These are phyloP conservation scores for Claviceps sp. DNA, from an alignment of 2,329 filamentous ascomycete species.

Conservation along the genomic window DNA sequence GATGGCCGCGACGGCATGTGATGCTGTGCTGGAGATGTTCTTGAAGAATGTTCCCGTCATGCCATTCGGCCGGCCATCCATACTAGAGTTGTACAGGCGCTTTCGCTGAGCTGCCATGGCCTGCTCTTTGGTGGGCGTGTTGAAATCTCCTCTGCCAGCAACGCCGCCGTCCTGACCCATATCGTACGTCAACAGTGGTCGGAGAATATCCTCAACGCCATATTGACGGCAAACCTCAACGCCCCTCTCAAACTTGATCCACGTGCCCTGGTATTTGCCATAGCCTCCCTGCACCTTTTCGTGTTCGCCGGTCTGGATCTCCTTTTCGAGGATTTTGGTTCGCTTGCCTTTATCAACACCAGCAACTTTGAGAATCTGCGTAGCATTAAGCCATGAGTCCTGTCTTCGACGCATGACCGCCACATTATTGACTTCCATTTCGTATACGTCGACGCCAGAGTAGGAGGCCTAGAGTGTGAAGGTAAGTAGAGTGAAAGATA, in stretches of 20 bases:
- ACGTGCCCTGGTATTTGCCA: conserved; percentile 97
- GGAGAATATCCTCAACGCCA: conserved; percentile 62
- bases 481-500: not conserved
- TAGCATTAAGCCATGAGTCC: conserved; percentile 95
- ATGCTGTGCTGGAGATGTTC: conserved; percentile 88
- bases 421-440: conserved; percentile 91
- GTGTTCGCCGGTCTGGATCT: conserved; percentile 90
- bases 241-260: conserved; percentile 89
- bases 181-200: conserved; percentile 66
- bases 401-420: conserved; percentile 92
- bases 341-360: conserved; percentile 95
- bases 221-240: conserved; percentile 80
- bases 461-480: conserved; percentile 55
- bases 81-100: conserved; percentile 62
- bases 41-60: conserved; percentile 86
- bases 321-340: conserved; percentile 95
- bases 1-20: conserved; percentile 86
- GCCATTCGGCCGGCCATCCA: conserved; percentile 54
- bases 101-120: conserved; percentile 95
- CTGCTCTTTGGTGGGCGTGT: conserved; percentile 96
- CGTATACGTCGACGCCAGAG: conserved; percentile 91
- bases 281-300: conserved; percentile 98
- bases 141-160: conserved; percentile 61
- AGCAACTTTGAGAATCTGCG: conserved; percentile 94
- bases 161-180: conserved; percentile 63